Base-by-base conservation (phyloP, 1,284 basidiomycete species). In the Ceratorhiza oryzae-sativae region DNA sequence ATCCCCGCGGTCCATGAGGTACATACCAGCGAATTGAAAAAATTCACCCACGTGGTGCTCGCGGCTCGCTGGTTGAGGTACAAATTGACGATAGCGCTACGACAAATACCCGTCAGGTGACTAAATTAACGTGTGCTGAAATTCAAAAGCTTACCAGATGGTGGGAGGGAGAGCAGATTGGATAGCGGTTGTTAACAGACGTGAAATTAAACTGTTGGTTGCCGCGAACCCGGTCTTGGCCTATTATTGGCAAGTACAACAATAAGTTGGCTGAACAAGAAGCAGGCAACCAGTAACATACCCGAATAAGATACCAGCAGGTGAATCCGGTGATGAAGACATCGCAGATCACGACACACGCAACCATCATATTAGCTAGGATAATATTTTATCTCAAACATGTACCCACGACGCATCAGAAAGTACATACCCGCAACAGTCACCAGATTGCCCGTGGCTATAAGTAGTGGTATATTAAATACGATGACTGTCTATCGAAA, bases 1-100 rank as follows among this genome's bases (percentile, higher is more conserved):
- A 36, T 20, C 36, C 56, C 32, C 34, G 32, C 34, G 20, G 34
- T 39, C 13, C 5, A 51, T 51, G 8, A 51, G 45, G 61, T 30
- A 49, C 61, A 13, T n/a, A 65, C 61, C 34, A 67, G 20, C n/a
- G 63, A 67, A 49, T 67, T 67, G 63, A 67, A 67, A 67, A 67
- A 55, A 39, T 67, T 67, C 23, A 67, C 63, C 63, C 48, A 55
- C 25, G 63, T 67, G 32, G 34, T 67, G 5, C 25, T 34, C 13
- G 63, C 48, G 20, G 63, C 63, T 13, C 32, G 48, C 2, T 12
- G 25, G 34, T 67, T 67, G 34, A 36, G 55, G 42, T 67, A 67
- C 63, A 67, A 67, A 18, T 67, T 67, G n/a, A 67, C 23, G 49
- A 67, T 67, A 13, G 63, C 63, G 25, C 63, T 67, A 15, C 20